Percentiles rank a stretch among this genome's conserved stretches.
phyloP scores from a whole-genome alignment of 129 eudicot species.

The Daucus carota region DNA sequence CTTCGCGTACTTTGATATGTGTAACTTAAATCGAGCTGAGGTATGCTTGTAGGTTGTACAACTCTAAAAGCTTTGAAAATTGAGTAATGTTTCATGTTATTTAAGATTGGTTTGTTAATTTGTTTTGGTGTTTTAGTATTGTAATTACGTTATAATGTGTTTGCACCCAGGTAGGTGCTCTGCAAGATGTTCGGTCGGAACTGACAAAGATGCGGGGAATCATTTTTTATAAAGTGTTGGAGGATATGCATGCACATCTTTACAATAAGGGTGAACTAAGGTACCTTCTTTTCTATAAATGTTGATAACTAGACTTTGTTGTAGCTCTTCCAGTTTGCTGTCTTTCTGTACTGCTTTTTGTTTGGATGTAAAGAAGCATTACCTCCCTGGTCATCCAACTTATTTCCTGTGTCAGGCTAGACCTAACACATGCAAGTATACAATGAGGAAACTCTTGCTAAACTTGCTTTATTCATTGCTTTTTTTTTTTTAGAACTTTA shows the following conservation, averaged over 20 bases:
- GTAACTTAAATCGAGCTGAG: not conserved
- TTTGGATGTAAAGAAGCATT: not conserved
- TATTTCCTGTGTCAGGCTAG: not conserved
- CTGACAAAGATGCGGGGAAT: conserved; percentile 75
- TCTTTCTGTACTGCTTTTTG: not conserved
- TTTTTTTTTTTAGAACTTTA: not conserved
- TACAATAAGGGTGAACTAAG: conserved; percentile 94
- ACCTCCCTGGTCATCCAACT: not conserved
- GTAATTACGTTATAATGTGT: conserved; percentile 12
- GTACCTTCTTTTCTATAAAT: conserved; percentile 22
- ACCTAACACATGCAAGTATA: not conserved
- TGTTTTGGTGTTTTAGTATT: conserved; percentile 4
- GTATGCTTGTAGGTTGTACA: not conserved
- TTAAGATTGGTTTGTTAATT: not conserved
- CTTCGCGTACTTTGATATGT: not conserved
- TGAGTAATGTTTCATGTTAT: conserved; percentile 5
- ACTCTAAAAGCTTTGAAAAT: not conserved
- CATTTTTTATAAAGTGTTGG: conserved; percentile 86
- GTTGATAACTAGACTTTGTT: not conserved
- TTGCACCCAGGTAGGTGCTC: conserved; percentile 85
- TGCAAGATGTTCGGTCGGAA: conserved; percentile 97
- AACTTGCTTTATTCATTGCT: not conserved
- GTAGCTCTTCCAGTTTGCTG: not conserved
- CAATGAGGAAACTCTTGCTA: not conserved
- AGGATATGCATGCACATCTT: conserved; percentile 93